Evolutionary conservation across 176 grass and related monocot species (phyloP), one percentile per base, ranked within the genome.

Genomic region (Oryza glumipatula): DNA sequence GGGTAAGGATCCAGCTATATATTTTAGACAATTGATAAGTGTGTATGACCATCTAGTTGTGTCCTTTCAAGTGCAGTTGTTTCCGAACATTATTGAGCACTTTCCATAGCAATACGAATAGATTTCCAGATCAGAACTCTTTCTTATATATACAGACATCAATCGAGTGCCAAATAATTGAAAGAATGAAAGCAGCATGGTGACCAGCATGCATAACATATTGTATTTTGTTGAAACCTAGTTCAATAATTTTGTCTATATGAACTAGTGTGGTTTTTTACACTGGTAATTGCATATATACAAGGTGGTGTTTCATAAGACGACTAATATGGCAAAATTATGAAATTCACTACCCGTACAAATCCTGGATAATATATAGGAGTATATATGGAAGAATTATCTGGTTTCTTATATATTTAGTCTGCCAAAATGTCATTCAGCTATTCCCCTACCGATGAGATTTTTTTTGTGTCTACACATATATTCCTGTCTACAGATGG

Each of bases 1-100:
- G 43, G 19, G 65, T 54, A 68, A 48, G 38, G 43, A 80, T 67
- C 60, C 43, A 80, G 15, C 60, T 47, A 67, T 61, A 56, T 56
- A 56, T 58, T 35, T 58, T 35, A 49, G 70, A 41, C 51, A 24
- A 9, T 39, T 80, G 47, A 71, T 46, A 65, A 23, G 5, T 32
- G 21, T 68, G 2, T 23, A 9, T 23, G 58, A 63, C 6, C 32
- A 30, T 51, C 49, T 41, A 1, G 36, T 6, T 80, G 58, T 14
- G 46, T 68, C 77, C 14, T 86, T 73, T 66, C 10, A 54, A 56
- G 2, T 23, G 58, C n/a, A 2, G n/a, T 23, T 63, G 58, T 63
- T 63, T 63, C 11, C 58, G 11, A 21, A 63, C 58, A 63, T 63
- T 63, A 63, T 63, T 63, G 58, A 63, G 0, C n/a, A 63, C 58